Evolutionary conservation across 192 early-diverging fungal genomes (phyloP).

Genomic region (Podila epigama): DNA sequence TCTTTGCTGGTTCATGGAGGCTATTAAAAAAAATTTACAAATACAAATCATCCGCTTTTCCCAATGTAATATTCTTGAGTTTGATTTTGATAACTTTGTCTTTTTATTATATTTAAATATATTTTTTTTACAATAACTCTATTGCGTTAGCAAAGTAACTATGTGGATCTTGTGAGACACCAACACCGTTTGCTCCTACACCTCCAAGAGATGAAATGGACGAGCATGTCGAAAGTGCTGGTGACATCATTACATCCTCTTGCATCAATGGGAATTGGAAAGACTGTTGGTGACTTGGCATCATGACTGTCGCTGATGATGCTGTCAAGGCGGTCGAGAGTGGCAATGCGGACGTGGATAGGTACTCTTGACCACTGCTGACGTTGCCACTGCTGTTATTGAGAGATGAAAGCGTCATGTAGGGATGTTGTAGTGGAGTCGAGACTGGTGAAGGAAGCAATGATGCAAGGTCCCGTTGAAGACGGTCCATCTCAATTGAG

Average conservation of each 20-base stretch:
- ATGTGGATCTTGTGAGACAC: neutral
- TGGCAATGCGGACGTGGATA: no score
- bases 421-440: neutral
- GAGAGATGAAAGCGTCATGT: no score
- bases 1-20: neutral
- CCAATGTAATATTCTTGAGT: neutral
- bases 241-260: conserved; percentile 11
- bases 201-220: neutral
- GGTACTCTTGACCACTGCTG: no score
- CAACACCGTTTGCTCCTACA: neutral
- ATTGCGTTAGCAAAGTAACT: neutral
- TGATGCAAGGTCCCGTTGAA: neutral
- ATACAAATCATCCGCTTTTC: neutral
- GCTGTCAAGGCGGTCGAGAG: neutral
- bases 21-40: neutral
- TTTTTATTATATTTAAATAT: neutral
- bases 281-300: neutral
- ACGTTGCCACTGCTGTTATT: no score
- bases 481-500: neutral
- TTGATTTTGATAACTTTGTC: neutral
- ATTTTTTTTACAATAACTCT: neutral
- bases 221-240: conserved; percentile 9
- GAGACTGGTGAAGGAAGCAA: neutral
- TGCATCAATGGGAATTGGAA: neutral
- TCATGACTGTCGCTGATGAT: neutral